Percentiles rank a stretch among this genome's conserved stretches.
Evolutionary conservation across 2,329 filamentous ascomycete species (phyloP).

Genomic region (Colletotrichum scovillei): DNA sequence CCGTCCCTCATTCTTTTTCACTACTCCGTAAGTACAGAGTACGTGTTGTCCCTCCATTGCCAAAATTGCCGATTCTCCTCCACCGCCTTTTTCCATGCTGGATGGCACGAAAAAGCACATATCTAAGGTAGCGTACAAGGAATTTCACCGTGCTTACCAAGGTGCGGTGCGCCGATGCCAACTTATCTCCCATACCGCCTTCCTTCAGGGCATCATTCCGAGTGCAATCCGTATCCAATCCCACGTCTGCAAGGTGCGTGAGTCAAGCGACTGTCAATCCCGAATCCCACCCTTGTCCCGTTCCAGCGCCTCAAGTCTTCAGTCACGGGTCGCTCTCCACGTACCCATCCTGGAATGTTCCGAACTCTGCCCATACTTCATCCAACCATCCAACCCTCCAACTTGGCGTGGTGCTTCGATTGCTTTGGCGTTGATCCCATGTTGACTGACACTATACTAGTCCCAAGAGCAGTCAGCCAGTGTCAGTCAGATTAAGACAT

Average conservation of each 20-base stretch:
- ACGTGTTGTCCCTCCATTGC: too few relatives aligned
- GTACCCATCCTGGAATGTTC: not conserved
- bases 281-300: not conserved
- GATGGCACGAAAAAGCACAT: too few relatives aligned
- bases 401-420: not conserved
- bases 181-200: not conserved
- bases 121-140: too few relatives aligned
- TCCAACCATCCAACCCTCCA: not conserved
- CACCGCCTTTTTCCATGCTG: too few relatives aligned
- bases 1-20: not conserved
- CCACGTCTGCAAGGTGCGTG: conserved; percentile 3
- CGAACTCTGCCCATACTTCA: not conserved
- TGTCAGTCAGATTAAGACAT: not conserved
- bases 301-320: not conserved
- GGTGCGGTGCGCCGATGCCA: not conserved
- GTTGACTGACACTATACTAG: not conserved
- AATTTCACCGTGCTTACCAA: not conserved
- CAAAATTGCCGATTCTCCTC: too few relatives aligned
- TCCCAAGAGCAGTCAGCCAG: not conserved
- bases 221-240: not conserved
- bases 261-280: conserved; percentile 3
- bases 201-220: not conserved
- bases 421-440: not conserved
- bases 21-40: too few relatives aligned
- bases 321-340: not conserved